Percentiles rank a stretch among this genome's conserved stretches.
phyloP scores from a whole-genome alignment of 2,329 filamentous ascomycete genomes.

The Ophiostoma pallidulum region DNA sequence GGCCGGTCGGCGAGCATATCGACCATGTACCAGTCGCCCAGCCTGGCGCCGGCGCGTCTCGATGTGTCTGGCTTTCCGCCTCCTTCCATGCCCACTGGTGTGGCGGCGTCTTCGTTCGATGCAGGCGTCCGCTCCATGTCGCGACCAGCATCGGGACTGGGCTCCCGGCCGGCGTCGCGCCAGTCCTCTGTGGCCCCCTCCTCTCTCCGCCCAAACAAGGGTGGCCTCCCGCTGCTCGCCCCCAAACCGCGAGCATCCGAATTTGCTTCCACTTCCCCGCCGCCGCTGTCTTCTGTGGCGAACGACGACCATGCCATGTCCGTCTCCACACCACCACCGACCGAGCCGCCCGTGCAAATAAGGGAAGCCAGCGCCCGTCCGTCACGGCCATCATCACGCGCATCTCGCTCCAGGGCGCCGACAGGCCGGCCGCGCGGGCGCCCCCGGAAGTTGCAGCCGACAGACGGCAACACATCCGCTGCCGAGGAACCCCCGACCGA shows the following conservation, averaged over 20 bases:
- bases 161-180: slow-evolving; percentile 13
- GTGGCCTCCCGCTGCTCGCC: not conserved
- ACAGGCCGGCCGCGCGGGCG: slow-evolving; percentile 48
- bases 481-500: slow-evolving; percentile 49
- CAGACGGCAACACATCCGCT: slow-evolving; percentile 60
- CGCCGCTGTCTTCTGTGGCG: slow-evolving; percentile 3
- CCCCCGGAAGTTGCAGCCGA: slow-evolving; percentile 42
- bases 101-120: slow-evolving; percentile 5
- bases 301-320: slow-evolving; percentile 1
- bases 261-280: not conserved
- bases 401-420: slow-evolving; percentile 38
- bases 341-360: not conserved
- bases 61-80: slow-evolving; percentile 12
- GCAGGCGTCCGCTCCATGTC: slow-evolving; percentile 2
- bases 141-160: slow-evolving; percentile 8
- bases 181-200: slow-evolving; percentile 13
- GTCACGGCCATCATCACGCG: slow-evolving; percentile 46
- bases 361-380: slow-evolving; percentile 28
- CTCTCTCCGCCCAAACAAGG: not conserved
- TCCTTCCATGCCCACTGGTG: not conserved
- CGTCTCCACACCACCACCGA: not conserved
- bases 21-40: slow-evolving; percentile 27
- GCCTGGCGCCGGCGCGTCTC: slow-evolving; percentile 20
- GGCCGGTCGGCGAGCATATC: slow-evolving; percentile 30
- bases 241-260: not conserved